These are phyloP conservation scores for Nematocida homosporus DNA, from an alignment of 371 early-diverging fungal species.

Conservation along the genomic window DNA sequence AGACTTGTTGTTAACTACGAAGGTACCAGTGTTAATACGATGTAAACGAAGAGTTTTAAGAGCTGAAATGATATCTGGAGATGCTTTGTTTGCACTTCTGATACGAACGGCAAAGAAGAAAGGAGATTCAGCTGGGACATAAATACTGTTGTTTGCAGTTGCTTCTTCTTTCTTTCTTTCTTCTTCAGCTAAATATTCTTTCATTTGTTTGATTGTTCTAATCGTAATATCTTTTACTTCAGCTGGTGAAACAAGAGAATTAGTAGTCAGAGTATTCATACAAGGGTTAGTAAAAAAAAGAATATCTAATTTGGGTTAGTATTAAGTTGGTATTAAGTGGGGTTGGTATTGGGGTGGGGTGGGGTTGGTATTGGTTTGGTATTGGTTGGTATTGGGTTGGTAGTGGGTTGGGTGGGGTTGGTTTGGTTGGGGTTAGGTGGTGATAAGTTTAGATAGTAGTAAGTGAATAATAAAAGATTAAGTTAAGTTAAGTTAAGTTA, in stretches of 20 bases:
- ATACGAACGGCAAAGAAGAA: conserved; percentile 70
- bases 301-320: too few relatives aligned
- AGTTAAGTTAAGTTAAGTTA: too few relatives aligned
- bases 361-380: neutral
- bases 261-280: too few relatives aligned
- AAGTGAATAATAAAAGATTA: too few relatives aligned
- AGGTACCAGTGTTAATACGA: conserved; percentile 96
- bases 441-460: too few relatives aligned
- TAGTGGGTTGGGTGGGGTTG: too few relatives aligned
- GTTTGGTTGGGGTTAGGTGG: neutral
- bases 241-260: conserved; percentile 9
- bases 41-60: conserved; percentile 92
- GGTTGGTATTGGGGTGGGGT: conserved; percentile 3
- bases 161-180: conserved; percentile 55
- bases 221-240: conserved; percentile 42
- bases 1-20: conserved; percentile 92
- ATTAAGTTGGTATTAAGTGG: conserved; percentile 2
- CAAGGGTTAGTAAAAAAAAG: too few relatives aligned
- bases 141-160: conserved; percentile 54
- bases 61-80: conserved; percentile 97
- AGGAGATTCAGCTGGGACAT: conserved; percentile 65
- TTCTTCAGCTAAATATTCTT: conserved; percentile 46
- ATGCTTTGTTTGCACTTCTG: conserved; percentile 91
- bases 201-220: conserved; percentile 45
- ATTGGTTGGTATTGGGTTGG: neutral